These are phyloP conservation scores for Xylaria sp. DNA, from an alignment of 2,329 filamentous ascomycete species.

Conservation along the genomic window DNA sequence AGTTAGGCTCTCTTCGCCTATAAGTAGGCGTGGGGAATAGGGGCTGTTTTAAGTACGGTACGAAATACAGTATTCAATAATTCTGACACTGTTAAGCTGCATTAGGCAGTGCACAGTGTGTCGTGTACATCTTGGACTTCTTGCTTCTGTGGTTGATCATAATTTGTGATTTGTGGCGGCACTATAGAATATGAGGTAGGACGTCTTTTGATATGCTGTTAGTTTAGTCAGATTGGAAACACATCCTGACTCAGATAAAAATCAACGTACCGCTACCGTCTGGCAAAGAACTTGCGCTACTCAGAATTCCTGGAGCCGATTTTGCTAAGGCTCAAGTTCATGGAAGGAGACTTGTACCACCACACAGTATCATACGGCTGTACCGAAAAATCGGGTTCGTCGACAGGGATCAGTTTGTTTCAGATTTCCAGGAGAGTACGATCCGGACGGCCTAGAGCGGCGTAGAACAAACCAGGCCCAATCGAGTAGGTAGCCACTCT, in stretches of 20 bases:
- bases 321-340: background rate
- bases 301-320: background rate
- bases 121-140: background rate
- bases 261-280: background rate
- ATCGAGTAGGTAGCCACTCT: constrained; percentile 13
- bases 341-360: background rate
- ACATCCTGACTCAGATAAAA: background rate
- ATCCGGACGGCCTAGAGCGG: constrained; percentile 2
- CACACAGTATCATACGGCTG: background rate
- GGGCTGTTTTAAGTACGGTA: constrained; percentile 11
- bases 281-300: background rate
- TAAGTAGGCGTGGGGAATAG: too few relatives aligned
- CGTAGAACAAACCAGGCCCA: constrained; percentile 13
- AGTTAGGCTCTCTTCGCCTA: background rate
- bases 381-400: constrained; percentile 19
- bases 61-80: background rate
- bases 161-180: background rate
- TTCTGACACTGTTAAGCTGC: background rate
- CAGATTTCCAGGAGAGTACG: constrained; percentile 17
- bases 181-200: background rate
- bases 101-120: background rate
- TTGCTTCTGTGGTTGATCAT: background rate
- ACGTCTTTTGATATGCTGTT: background rate
- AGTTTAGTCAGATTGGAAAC: background rate
- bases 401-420: constrained; percentile 24